Evolutionary conservation across 352 stramenopile species (phyloP), one percentile per base, ranked within the genome.

Genomic region (Phytophthora syringae): DNA sequence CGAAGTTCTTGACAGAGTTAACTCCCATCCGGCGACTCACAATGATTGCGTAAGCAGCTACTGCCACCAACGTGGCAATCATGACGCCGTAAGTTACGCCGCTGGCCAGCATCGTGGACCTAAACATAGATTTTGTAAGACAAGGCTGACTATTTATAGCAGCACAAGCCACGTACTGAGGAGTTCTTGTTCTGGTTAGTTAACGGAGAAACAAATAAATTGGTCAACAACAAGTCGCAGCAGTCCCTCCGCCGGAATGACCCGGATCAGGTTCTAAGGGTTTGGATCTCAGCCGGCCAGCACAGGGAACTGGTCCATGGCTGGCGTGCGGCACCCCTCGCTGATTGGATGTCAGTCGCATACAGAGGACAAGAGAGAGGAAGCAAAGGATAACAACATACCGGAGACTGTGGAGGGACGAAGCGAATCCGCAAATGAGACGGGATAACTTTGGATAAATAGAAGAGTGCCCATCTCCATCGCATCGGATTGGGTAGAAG

Each of bases 181-280:
- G 6, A 18, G 11, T 40, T 40, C 34, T 18, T 40, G 11, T 43
- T 43, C 36, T 43, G 16, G 36, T 21, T 16, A 21, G n/a, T n/a
- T n/a, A n/a, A n/a, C n/a, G n/a, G n/a, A n/a, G 20, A 28, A 51
- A 40, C 27, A 18, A 25, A 45, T 13, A 37, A 36, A 1, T 76
- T 50, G 30, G 70, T 73, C 56, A 77, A 47, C 24, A 72, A 63
- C 24, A 61, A 60, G 12, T 43, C 61, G 22, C 77, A 81, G 77
- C 72, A 82, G 72, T 86, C 69, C 77, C 77, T 86, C 74, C 77
- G 74, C 77, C 74, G 76, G 79, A 77, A 80, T 76, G 67, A 83
- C 15, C 79, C 79, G 74, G 79, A 82, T 88, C 77, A 86, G 77
- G 79, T 86, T 77, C 63, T 75, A 81, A 88, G 74, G 74, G 75